Evolutionary conservation across 257 asterid genomes (phyloP).

Genomic region (Agastache rugosa): DNA sequence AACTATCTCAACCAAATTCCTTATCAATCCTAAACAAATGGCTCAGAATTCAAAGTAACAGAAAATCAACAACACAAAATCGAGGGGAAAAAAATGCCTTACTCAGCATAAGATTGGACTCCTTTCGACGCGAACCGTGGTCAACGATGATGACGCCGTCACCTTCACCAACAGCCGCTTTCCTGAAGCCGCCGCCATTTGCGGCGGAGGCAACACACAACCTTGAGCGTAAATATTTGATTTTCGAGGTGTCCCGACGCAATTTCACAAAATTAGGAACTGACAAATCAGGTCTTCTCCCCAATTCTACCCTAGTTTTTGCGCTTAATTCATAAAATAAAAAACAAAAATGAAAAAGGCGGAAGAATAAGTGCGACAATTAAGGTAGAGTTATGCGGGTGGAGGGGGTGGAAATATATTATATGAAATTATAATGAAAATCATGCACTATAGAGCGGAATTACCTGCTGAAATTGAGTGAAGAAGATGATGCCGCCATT

Average conservation of each 20-base stretch:
- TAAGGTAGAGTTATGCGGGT: not conserved
- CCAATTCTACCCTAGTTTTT: conserved; percentile 44
- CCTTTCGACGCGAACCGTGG: conserved; percentile 93
- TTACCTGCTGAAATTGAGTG: conserved; percentile 48
- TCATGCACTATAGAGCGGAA: not conserved
- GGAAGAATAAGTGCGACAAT: not conserved
- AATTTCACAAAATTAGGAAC: conserved; percentile 54
- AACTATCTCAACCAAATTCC: not conserved
- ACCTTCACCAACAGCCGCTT: conserved; percentile 54
- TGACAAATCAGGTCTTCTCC: conserved; percentile 45
- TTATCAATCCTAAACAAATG: conserved; percentile 8
- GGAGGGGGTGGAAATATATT: not conserved
- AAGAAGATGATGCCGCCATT: conserved; percentile 56
- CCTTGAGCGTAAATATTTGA: conserved; percentile 47
- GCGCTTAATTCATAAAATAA: conserved; percentile 41
- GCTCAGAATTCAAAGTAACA: conserved; percentile 5
- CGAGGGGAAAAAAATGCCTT: conserved; percentile 38
- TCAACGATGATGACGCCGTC: conserved; percentile 92
- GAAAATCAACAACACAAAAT: not conserved
- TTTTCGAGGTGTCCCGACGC: conserved; percentile 44
- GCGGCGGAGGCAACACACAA: conserved; percentile 70
- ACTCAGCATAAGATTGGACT: conserved; percentile 94
- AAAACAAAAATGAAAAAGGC: not conserved
- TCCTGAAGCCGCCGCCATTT: conserved; percentile 67
- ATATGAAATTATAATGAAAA: not conserved